These are phyloP conservation scores for Tylopilus balloui DNA, from an alignment of 768 basidiomycete genomes.

Conservation along the genomic window DNA sequence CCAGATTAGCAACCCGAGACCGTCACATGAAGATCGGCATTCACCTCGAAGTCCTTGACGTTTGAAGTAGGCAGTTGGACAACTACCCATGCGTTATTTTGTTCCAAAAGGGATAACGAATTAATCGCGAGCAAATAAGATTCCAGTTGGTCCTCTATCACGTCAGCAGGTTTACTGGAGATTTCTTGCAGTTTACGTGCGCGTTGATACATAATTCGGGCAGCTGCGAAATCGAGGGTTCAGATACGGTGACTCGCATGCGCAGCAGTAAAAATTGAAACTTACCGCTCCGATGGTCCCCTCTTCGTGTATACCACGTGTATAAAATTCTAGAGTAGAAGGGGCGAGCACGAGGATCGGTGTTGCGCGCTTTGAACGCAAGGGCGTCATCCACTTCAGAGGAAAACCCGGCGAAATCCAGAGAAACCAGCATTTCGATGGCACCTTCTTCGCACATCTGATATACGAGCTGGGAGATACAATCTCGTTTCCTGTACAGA, in stretches of 20 bases:
- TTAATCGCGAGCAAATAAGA: slow-evolving; percentile 87
- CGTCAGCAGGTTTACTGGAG: slow-evolving; percentile 32
- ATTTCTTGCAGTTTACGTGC: slow-evolving; percentile 67
- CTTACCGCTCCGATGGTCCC: slow-evolving; percentile 89
- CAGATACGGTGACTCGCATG: slow-evolving; percentile 12
- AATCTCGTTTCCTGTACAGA: slow-evolving; percentile 68
- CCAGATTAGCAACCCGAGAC: slow-evolving; percentile 14
- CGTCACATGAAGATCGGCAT: slow-evolving; percentile 18
- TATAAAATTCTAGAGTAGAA: slow-evolving; percentile 91
- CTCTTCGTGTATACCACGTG: slow-evolving; percentile 83
- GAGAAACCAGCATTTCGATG: slow-evolving; percentile 69
- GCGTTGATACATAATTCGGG: slow-evolving; percentile 89
- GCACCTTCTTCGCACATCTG: slow-evolving; percentile 90
- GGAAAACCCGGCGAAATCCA: slow-evolving; percentile 81
- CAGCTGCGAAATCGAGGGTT: slow-evolving; percentile 52
- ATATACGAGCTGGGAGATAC: slow-evolving; percentile 76
- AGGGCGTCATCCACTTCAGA: slow-evolving; percentile 86
- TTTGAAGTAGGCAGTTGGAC: slow-evolving; percentile 52
- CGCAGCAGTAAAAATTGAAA: slow-evolving; percentile 18
- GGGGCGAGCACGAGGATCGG: slow-evolving; percentile 80
- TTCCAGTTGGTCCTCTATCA: slow-evolving; percentile 67
- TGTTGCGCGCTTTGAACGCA: slow-evolving; percentile 90
- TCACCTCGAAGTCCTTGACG: slow-evolving; percentile 44
- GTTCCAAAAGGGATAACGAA: slow-evolving; percentile 76
- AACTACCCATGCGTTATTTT: slow-evolving; percentile 78